Percentiles rank a stretch among this genome's conserved stretches.
Evolutionary conservation across 805 yeast genomes (phyloP).

Genomic region (Pichia nakasei): DNA sequence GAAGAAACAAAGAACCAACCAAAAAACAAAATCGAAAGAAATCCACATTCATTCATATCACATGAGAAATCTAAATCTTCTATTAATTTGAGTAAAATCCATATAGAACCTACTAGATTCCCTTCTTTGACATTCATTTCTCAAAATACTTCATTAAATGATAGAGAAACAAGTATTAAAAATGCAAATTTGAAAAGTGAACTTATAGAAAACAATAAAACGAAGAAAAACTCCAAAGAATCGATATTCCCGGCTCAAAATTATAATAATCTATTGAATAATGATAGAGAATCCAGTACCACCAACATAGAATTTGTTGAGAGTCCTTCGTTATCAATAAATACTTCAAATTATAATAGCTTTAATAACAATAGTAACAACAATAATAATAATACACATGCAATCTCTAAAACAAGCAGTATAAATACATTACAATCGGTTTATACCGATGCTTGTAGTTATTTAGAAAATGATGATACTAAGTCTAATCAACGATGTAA

Average conservation of each 20-base stretch:
- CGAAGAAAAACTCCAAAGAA: slow-evolving; percentile 9
- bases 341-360: background rate
- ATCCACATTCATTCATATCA: no score
- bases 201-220: slow-evolving; percentile 12
- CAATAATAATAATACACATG: background rate
- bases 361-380: background rate
- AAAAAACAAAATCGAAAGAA: no score
- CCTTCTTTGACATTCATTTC: slow-evolving; percentile 11
- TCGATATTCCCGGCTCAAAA: slow-evolving; percentile 2
- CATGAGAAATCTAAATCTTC: slow-evolving; percentile 2
- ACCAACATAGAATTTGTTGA: background rate
- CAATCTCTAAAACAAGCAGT: slow-evolving; percentile 2
- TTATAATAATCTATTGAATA: background rate
- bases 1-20: no score
- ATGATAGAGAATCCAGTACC: background rate
- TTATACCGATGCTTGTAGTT: slow-evolving; percentile 8
- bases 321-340: background rate
- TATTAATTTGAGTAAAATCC: background rate
- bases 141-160: background rate
- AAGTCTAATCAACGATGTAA: background rate
- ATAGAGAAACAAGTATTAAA: slow-evolving; percentile 10
- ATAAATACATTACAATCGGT: slow-evolving; percentile 4
- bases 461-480: slow-evolving; percentile 1
- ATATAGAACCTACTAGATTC: slow-evolving; percentile 5
- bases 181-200: slow-evolving; percentile 15